Evolutionary conservation across 805 yeast genomes (phyloP).

Genomic region (Cyberlindnera galapagoensis): DNA sequence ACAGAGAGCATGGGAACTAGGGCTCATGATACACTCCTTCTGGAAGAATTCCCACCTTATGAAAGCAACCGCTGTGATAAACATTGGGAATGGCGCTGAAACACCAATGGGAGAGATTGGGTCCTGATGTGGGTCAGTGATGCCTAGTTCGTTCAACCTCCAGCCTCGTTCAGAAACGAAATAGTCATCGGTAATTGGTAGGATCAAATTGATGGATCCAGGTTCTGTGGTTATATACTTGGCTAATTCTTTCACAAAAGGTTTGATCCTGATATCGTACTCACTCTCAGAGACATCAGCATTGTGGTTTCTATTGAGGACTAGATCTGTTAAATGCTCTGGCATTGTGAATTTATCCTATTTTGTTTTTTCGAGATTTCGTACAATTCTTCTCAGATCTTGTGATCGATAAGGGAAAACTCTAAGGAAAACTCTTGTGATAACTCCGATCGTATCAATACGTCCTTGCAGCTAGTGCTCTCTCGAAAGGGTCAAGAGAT

Average conservation of each 20-base stretch:
- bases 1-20: conserved; percentile 35
- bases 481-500: too few relatives aligned
- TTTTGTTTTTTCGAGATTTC: too few relatives aligned
- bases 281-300: conserved; percentile 13
- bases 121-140: conserved; percentile 28
- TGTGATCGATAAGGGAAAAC: too few relatives aligned
- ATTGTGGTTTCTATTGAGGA: conserved; percentile 14
- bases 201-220: conserved; percentile 26
- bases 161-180: conserved; percentile 30
- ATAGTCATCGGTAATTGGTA: conserved; percentile 32
- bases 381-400: too few relatives aligned
- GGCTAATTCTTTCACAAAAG: conserved; percentile 10
- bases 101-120: conserved; percentile 53
- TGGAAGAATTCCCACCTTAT: conserved; percentile 50
- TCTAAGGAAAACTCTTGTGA: too few relatives aligned
- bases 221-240: conserved; percentile 20
- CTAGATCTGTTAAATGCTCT: conserved; percentile 7
- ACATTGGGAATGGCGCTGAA: conserved; percentile 53
- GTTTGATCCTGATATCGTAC: conserved; percentile 11
- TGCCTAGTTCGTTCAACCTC: conserved; percentile 45
- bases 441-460: too few relatives aligned
- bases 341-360: conserved; percentile 10
- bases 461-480: too few relatives aligned
- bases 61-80: conserved; percentile 50
- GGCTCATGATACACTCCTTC: conserved; percentile 37